Conservation (phyloP, 106 monocot genomes). For the Apostasia shenzhenica region DNA sequence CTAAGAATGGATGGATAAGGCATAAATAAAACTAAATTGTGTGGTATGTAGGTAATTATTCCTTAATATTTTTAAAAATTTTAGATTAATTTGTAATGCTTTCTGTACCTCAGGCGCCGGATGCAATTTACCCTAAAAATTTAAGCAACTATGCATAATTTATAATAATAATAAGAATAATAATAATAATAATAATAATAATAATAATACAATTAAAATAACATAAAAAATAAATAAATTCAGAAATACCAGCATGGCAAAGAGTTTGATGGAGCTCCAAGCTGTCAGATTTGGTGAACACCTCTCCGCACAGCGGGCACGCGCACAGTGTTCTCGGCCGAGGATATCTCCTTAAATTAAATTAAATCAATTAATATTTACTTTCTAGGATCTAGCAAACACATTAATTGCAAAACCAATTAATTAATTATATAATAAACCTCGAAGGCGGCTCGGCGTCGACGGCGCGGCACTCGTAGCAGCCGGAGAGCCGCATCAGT, state of each 20-base stretch:
- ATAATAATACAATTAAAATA: too few relatives aligned
- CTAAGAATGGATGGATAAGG: too few relatives aligned
- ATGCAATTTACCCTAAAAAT: too few relatives aligned
- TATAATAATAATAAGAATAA: too few relatives aligned
- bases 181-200: too few relatives aligned
- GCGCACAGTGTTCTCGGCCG: slow-evolving; percentile 52
- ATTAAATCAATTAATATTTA: background rate
- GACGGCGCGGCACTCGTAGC: slow-evolving; percentile 92
- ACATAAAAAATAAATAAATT: background rate
- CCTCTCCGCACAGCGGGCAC: slow-evolving; percentile 81
- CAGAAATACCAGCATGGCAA: slow-evolving; percentile 66
- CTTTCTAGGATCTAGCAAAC: background rate
- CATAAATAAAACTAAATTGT: too few relatives aligned
- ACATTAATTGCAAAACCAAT: background rate
- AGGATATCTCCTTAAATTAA: slow-evolving; percentile 59
- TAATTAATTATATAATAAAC: slow-evolving; percentile 10
- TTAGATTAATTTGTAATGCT: too few relatives aligned
- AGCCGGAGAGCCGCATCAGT: slow-evolving; percentile 65
- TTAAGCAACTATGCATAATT: too few relatives aligned
- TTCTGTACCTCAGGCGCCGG: too few relatives aligned
- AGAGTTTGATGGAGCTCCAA: slow-evolving; percentile 71
- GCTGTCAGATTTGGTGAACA: slow-evolving; percentile 78
- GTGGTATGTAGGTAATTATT: too few relatives aligned
- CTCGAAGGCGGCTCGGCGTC: slow-evolving; percentile 40
- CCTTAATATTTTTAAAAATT: too few relatives aligned